Evolutionary conservation across 257 asterid species (phyloP), one percentile per base, ranked within the genome.

Genomic region (Solanum ossicruentum): DNA sequence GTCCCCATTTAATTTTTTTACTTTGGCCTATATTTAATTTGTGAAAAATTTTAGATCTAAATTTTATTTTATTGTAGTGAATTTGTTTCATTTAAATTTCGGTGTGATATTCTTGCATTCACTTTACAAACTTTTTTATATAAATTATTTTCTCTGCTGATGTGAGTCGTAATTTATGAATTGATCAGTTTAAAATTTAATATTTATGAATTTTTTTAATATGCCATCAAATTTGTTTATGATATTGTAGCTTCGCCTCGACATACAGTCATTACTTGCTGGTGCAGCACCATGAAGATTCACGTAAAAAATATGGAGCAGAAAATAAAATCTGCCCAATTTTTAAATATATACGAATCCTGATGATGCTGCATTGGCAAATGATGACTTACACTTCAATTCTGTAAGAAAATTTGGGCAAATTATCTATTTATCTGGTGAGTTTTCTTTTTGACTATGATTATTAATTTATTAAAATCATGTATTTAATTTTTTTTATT

Each of bases 301-400:
- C 89, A 83, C 88, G 43, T 85, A 79, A 9, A 45, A 66, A 83
- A 51, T 7, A 45, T 23, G 26, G 21, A n/a, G 58, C 21, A 81
- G 8, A 61, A n/a, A 60, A 41, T 57, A 4, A 82, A 77, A 36
- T 80, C 28, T 65, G 47, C 45, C 28, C 47, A 8, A 58, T 4
- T 52, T 36, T 81, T 58, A 2, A 2, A 36, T 67, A 69, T 0
- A 51, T 84, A 90, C 70, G 92, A 89, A 89, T 89, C 92, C 84
- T 89, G 92, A 89, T 89, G 92, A 87, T 89, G 92, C 90, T 89
- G 92, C 92, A 87, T 75, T 87, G 72, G 90, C 90, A 82, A 60
- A 77, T 83, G 84, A 78, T 85, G 83, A 51, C 80, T 86, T 56
- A 49, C 51, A 23, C 21, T 23, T 77, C 10, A 39, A 69, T 39